Base-by-base conservation (phyloP, 225 moss, liverwort and hornwort genomes). In the Thuidium tamariscinum region DNA sequence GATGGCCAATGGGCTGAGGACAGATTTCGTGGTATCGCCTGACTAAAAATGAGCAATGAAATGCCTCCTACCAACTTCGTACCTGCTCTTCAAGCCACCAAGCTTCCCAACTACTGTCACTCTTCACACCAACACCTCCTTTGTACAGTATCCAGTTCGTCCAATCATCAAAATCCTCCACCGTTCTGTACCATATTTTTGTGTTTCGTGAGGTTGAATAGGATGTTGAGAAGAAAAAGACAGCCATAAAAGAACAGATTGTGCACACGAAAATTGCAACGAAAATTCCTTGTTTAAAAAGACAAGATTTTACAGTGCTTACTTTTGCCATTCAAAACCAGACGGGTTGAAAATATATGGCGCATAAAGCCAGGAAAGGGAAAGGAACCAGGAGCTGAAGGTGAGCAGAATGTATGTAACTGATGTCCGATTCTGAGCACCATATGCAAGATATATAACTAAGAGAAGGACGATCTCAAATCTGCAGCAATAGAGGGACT, bases 261-360 rank as follows among this genome's bases (percentile, higher is more conserved):
- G 32, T 30, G 41, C 83, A 83, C 26, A 79, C 44, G 73, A 16
- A 72, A 54, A 61, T 74, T 75, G 56, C 48, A 64, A 79, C 9
- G 34, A 74, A 83, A 79, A 85, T 63, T 61, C 60, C 59, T 70
- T 70, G 57, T 36, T 85, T 46, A 65, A 51, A 48, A 75, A 57
- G 57, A 46, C 27, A 41, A 80, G 39, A 9, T 64, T 63, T 70
- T 82, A 57, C 21, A 65, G n/a, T 54, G 81, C 96, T 92, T 91
- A 98, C 98, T 99, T 99, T 83, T 99, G 99, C 99, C 99, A 99
- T 90, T 99, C 99, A 73, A 99, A 99, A 80, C 99, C 99, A 39
- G 99, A 95, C 34, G 99, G 99, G 80, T 99, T 99, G 92, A 99
- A 99, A 64, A 99, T 89, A 85, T 99, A 99, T 17, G 99, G 99